phyloP scores from a whole-genome alignment of 495 filamentous ascomycete genomes.

The Penicillium pulvis region DNA sequence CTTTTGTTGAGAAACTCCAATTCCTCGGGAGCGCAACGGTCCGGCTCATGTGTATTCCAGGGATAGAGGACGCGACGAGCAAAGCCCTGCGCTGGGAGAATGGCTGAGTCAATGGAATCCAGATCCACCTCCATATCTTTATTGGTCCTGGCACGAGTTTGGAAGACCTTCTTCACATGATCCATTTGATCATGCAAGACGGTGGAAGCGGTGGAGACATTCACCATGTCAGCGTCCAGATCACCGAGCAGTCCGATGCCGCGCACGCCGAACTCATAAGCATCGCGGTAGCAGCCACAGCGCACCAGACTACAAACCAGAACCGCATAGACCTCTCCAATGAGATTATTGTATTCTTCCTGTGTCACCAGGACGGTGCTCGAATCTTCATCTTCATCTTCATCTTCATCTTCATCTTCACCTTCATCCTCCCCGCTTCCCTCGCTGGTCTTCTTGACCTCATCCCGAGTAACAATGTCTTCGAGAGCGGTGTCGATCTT shows the following conservation, averaged over 20 bases:
- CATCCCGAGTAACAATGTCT: neutral
- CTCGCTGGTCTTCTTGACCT: neutral
- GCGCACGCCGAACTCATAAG: conserved; percentile 63
- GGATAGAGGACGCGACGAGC: conserved; percentile 89
- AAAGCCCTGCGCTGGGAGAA: conserved; percentile 69
- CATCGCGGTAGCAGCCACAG: conserved; percentile 72
- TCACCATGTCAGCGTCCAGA: conserved; percentile 29
- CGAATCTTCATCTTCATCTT: conserved; percentile 40
- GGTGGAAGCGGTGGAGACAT: conserved; percentile 8
- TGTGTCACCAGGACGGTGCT: conserved; percentile 40
- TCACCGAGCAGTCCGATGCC: conserved; percentile 28
- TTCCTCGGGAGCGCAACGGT: conserved; percentile 72
- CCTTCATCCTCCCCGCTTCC: conserved; percentile 10
- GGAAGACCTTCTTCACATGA: conserved; percentile 29
- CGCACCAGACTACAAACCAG: conserved; percentile 60
- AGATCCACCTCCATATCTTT: conserved; percentile 33
- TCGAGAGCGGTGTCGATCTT: conserved; percentile 19
- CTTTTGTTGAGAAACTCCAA: conserved; percentile 66
- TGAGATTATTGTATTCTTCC: conserved; percentile 43
- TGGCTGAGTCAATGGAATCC: conserved; percentile 44
- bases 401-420: conserved; percentile 28
- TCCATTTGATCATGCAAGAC: conserved; percentile 32
- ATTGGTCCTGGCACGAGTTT: conserved; percentile 32
- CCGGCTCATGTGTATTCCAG: conserved; percentile 89
- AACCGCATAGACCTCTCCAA: conserved; percentile 42